Evolutionary conservation across 768 basidiomycete genomes (phyloP).

Genomic region (Hortiboletus campestris): DNA sequence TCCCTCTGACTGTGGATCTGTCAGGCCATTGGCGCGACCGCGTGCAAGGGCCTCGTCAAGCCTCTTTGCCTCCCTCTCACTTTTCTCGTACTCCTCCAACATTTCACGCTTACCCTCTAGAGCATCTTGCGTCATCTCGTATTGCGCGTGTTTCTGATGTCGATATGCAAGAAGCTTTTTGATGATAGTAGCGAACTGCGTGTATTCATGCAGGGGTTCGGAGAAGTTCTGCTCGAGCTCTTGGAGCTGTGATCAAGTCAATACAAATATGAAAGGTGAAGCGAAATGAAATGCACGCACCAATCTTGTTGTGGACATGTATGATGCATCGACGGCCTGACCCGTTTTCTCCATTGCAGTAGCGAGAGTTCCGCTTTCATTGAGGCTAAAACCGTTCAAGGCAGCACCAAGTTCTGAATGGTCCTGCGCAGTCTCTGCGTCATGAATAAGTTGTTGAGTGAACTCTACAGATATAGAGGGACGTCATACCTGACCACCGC

Average conservation of each 20-base stretch:
- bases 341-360: slow-evolving; percentile 93
- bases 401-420: slow-evolving; percentile 89
- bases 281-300: slow-evolving; percentile 42
- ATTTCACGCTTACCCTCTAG: slow-evolving; percentile 82
- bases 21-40: slow-evolving; percentile 40
- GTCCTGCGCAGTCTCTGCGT: slow-evolving; percentile 75
- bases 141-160: slow-evolving; percentile 97
- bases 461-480: not conserved
- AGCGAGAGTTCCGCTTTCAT: slow-evolving; percentile 72
- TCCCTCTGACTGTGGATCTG: slow-evolving; percentile 26
- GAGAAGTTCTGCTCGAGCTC: slow-evolving; percentile 94
- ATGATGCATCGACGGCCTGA: slow-evolving; percentile 92
- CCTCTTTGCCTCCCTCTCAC: slow-evolving; percentile 85
- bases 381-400: slow-evolving; percentile 90
- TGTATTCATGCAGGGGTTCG: slow-evolving; percentile 93
- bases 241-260: slow-evolving; percentile 60
- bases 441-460: slow-evolving; percentile 5
- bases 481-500: slow-evolving; percentile 82
- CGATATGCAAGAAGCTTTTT: slow-evolving; percentile 92
- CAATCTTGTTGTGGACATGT: slow-evolving; percentile 86
- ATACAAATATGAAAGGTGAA: slow-evolving; percentile 1
- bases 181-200: slow-evolving; percentile 93
- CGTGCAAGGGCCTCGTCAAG: slow-evolving; percentile 83
- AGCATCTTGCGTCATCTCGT: slow-evolving; percentile 92
- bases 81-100: slow-evolving; percentile 88